Conservation (phyloP, 129 eudicot genomes). For the Dittrichia graveolens region DNA sequence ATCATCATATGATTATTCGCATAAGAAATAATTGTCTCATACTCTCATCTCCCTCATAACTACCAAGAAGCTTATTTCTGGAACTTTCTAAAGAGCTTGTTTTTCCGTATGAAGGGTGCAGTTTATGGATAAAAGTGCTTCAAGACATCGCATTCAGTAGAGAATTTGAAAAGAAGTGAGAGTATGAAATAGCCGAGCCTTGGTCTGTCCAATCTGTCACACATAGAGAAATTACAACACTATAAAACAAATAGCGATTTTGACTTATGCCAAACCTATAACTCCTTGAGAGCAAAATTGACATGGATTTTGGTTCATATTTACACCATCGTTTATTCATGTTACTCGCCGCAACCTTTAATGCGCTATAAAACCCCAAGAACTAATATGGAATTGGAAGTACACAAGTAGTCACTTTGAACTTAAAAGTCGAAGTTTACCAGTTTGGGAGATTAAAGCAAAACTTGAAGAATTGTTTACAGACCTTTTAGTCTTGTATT, state of each 20-base stretch:
- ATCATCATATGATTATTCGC: too few relatives aligned
- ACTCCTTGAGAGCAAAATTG: slow-evolving; percentile 5
- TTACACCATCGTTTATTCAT: not conserved
- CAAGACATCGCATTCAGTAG: slow-evolving; percentile 61
- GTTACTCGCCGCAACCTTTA: not conserved
- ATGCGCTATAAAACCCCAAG: too few relatives aligned
- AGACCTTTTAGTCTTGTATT: too few relatives aligned
- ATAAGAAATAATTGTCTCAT: slow-evolving; percentile 34
- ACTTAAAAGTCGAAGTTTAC: too few relatives aligned
- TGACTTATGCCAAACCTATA: not conserved
- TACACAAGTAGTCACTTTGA: too few relatives aligned
- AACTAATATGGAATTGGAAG: too few relatives aligned
- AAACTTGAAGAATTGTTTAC: too few relatives aligned
- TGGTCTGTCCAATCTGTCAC: slow-evolving; percentile 68
- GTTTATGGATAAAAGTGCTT: slow-evolving; percentile 61
- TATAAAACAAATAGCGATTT: not conserved
- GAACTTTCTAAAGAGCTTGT: slow-evolving; percentile 36
- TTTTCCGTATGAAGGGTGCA: slow-evolving; percentile 42
- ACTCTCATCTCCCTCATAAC: slow-evolving; percentile 37
- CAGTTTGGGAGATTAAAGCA: too few relatives aligned
- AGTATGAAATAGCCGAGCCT: slow-evolving; percentile 47
- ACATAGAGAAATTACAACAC: not conserved
- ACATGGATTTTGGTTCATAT: not conserved
- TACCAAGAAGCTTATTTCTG: slow-evolving; percentile 28
- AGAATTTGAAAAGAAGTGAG: slow-evolving; percentile 53